Base-by-base conservation (phyloP, 129 eudicot species). In the Flaveria trinervia region DNA sequence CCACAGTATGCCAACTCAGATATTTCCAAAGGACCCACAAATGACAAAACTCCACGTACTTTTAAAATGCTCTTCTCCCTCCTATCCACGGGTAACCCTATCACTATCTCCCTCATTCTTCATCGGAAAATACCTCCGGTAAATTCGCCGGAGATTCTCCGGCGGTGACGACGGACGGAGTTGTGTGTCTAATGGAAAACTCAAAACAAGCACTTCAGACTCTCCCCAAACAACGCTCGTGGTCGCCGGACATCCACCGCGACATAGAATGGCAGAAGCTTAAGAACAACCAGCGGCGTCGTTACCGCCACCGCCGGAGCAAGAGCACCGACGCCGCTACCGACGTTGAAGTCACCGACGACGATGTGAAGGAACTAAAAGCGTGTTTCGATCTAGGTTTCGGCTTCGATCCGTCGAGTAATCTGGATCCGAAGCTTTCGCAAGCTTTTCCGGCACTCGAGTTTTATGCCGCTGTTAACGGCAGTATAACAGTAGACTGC, bases 341-440 rank as follows among this genome's bases (percentile, higher is more conserved):
- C 18, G 60, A 10, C 16, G 30, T 36, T 23, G 74, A 80, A 12
- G 70, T 80, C 26, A 82, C 85, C 1, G 85, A 85, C 25, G 90
- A 90, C 7, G 98, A 93, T 26, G 67, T 90, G 14, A 88, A 90
- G 12, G 98, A 93, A 80, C 87, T 93, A 17, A 86, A 88, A 64
- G 98, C 88, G 7, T 93, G 95, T 64, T 75, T 93, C 18, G 98
- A 90, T 22, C 62, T 93, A 46, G 98, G 98, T 17, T 93, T 90
- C 60, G 84, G 88, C 23, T 90, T 93, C 62, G 86, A 85, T 70
- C 76, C 89, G 23, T 76, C 83, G 30, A 77, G 79, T 7, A 61
- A 61, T 36, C n/a, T 84, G 65, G 95, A 93, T 84, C 88, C 82
- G 65, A 88, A 86, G 49, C 86, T 93, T 7, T 18, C 90, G 4